These are phyloP conservation scores for Leccinum truebloodii DNA, from an alignment of 768 basidiomycete species.

Conservation along the genomic window DNA sequence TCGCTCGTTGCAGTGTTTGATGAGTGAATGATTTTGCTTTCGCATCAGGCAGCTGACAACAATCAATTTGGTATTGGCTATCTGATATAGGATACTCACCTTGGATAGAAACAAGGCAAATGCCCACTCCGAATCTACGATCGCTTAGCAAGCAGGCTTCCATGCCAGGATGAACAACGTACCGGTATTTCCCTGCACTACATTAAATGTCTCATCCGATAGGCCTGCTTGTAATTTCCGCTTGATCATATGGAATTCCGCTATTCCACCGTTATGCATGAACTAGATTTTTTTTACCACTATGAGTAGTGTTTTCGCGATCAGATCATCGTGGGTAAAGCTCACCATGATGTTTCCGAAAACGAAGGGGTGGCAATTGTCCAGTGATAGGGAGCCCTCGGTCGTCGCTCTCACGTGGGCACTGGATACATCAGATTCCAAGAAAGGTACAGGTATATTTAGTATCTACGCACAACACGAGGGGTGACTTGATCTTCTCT, in stretches of 20 bases:
- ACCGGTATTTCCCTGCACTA: slow-evolving; percentile 94
- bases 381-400: slow-evolving; percentile 85
- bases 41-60: slow-evolving; percentile 70
- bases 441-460: not conserved
- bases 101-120: slow-evolving; percentile 91
- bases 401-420: slow-evolving; percentile 95
- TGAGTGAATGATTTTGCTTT: slow-evolving; percentile 76
- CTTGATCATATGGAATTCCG: slow-evolving; percentile 80
- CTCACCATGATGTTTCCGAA: slow-evolving; percentile 89
- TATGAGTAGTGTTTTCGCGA: not conserved
- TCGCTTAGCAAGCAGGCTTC: not conserved
- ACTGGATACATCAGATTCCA: slow-evolving; percentile 36
- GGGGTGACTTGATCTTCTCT: slow-evolving; percentile 94
- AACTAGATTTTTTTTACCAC: slow-evolving; percentile 50
- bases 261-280: slow-evolving; percentile 97
- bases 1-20: slow-evolving; percentile 71
- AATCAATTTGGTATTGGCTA: slow-evolving; percentile 8
- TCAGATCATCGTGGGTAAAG: not conserved
- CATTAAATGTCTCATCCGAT: slow-evolving; percentile 81
- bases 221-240: slow-evolving; percentile 74
- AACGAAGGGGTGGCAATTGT: slow-evolving; percentile 95
- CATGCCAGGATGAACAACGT: slow-evolving; percentile 12
- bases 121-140: slow-evolving; percentile 92
- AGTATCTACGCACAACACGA: slow-evolving; percentile 75
- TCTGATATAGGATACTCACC: slow-evolving; percentile 36